Conservation (phyloP, 768 basidiomycete species). For the Kwoniella bestiolae region DNA sequence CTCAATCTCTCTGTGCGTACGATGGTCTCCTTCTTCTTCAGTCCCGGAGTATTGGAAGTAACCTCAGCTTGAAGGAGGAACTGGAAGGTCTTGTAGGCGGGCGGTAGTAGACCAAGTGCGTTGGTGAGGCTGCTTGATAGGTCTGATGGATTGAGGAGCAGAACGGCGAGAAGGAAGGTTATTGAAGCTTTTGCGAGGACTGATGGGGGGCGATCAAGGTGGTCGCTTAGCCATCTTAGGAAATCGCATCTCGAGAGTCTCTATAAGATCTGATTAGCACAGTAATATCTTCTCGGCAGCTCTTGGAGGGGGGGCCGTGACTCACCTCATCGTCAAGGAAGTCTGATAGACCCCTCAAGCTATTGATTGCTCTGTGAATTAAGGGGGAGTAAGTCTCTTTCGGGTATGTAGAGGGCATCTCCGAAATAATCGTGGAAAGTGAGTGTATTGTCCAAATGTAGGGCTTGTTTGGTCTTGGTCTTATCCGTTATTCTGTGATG, state of each 20-base stretch:
- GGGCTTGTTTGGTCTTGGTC: no score
- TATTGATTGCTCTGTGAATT: background rate
- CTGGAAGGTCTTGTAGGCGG: background rate
- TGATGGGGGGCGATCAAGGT: constrained; percentile 20
- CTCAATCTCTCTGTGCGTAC: background rate
- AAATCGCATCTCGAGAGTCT: constrained; percentile 1
- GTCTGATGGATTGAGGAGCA: constrained; percentile 22
- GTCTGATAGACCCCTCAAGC: background rate
- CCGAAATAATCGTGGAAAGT: no score
- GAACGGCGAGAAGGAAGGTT: constrained; percentile 5
- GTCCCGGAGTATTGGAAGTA: background rate
- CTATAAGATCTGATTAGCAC: background rate
- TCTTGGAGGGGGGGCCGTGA: background rate
- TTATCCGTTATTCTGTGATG: no score
- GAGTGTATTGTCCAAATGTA: no score
- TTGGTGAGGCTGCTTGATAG: constrained; percentile 8
- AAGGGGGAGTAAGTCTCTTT: background rate
- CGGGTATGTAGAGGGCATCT: background rate
- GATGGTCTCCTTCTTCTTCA: constrained; percentile 9
- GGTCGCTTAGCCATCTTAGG: constrained; percentile 5
- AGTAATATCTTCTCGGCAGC: no score
- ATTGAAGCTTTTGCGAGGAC: constrained; percentile 5
- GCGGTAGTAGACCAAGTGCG: background rate
- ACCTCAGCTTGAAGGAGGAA: background rate
- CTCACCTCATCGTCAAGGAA: constrained; percentile 2